A percentile compares a stretch with the other conserved stretches of the same genome.
Evolutionary conservation across 306 rosid genomes (phyloP).

Genomic region (Nissolia schottii): DNA sequence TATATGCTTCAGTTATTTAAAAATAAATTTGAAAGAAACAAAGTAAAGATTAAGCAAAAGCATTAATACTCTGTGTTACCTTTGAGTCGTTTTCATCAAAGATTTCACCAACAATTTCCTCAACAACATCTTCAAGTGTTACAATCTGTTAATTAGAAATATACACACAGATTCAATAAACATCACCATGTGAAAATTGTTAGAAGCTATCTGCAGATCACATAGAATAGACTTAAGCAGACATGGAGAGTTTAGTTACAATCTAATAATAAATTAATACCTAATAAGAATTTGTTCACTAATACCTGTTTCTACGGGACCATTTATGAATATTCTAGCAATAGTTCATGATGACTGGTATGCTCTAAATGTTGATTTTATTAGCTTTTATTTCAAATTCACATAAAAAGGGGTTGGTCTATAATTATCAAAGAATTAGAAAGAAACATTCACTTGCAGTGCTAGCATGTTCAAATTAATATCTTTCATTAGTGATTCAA

Average conservation of each 20-base stretch:
- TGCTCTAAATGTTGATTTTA: background rate
- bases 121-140: conserved; percentile 94
- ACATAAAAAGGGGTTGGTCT: background rate
- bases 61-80: conserved; percentile 39
- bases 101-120: conserved; percentile 99
- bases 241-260: background rate
- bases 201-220: conserved; percentile 5
- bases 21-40: background rate
- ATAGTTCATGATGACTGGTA: background rate
- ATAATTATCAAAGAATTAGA: background rate
- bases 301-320: background rate
- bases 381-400: conserved; percentile 4
- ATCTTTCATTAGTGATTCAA: background rate
- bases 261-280: background rate
- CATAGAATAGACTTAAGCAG: conserved; percentile 9
- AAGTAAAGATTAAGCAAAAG: background rate
- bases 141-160: conserved; percentile 54
- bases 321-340: background rate
- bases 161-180: background rate
- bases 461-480: conserved; percentile 4
- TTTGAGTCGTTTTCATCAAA: conserved; percentile 98
- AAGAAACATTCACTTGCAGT: conserved; percentile 5
- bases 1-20: background rate
- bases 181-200: background rate
- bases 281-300: background rate